Percentiles rank a stretch among this genome's conserved stretches.
Conservation (phyloP, 306 rosid genomes). For the Cucurbita pepo region DNA sequence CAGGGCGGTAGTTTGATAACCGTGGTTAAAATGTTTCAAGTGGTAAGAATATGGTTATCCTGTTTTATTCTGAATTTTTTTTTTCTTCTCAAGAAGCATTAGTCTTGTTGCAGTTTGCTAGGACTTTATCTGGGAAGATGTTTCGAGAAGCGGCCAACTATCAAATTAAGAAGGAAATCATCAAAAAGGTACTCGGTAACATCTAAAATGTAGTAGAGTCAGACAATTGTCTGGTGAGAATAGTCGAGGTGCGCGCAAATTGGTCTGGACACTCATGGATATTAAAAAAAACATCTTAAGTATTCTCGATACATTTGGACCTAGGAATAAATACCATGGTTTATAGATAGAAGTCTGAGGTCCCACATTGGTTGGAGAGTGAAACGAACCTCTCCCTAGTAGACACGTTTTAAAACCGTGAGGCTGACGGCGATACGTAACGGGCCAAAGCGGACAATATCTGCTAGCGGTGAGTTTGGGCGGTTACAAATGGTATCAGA, state of each 20-base stretch:
- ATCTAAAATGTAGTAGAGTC: background rate
- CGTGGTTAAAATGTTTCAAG: constrained; percentile 49
- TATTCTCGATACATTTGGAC: background rate
- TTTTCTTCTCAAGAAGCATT: constrained; percentile 12
- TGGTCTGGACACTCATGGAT: no score
- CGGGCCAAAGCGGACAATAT: no score
- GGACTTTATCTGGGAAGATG: constrained; percentile 67
- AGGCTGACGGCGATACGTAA: no score
- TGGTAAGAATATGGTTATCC: constrained; percentile 36
- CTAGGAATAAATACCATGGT: background rate
- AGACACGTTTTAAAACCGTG: no score
- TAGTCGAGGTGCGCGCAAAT: no score
- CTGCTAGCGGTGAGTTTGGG: no score
- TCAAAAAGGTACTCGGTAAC: constrained; percentile 44
- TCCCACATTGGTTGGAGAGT: no score
- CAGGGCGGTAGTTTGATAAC: constrained; percentile 76
- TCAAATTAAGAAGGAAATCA: constrained; percentile 68
- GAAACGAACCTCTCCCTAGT: no score
- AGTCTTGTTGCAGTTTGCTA: constrained; percentile 36
- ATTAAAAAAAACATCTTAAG: background rate
- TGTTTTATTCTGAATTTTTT: constrained; percentile 3
- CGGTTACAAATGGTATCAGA: no score
- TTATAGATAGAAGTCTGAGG: background rate
- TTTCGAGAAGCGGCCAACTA: constrained; percentile 77
- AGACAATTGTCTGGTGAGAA: no score